These are phyloP conservation scores for Leucaena leucocephala DNA, from an alignment of 306 rosid genomes.

Conservation along the genomic window DNA sequence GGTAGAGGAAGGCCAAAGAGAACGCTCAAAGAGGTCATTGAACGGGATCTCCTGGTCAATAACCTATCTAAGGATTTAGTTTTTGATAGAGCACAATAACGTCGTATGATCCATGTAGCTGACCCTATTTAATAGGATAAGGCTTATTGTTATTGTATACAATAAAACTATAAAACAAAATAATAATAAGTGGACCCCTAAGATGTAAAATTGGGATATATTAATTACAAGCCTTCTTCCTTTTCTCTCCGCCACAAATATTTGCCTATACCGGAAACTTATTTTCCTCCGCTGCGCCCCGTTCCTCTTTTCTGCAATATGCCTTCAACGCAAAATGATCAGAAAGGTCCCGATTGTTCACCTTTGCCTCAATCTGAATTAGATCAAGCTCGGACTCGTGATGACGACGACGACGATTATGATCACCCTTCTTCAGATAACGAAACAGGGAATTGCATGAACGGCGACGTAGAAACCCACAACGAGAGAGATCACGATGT, in stretches of 20 bases:
- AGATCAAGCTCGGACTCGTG: background rate
- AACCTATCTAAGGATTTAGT: too few species aligned
- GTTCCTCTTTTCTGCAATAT: background rate
- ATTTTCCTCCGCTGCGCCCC: background rate
- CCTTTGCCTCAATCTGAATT: constrained; percentile 44
- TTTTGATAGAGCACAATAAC: too few species aligned
- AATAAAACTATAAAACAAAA: background rate
- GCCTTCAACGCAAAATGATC: constrained; percentile 36
- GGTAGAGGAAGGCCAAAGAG: too few species aligned
- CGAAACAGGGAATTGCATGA: background rate
- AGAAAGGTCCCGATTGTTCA: constrained; percentile 26
- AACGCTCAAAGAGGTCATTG: too few species aligned
- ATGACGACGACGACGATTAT: background rate
- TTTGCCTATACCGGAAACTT: background rate
- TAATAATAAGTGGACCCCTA: background rate
- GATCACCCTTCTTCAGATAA: constrained; percentile 2
- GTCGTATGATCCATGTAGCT: too few species aligned
- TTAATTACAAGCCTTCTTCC: background rate
- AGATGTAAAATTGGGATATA: background rate
- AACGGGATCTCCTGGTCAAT: too few species aligned
- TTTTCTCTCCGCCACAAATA: background rate
- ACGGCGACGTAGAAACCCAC: constrained; percentile 17
- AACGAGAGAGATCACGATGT: constrained; percentile 28
- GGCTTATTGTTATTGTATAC: too few species aligned
- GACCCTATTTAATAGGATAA: too few species aligned